Conservation (phyloP, 768 basidiomycete genomes). For the Hericium alpestre region DNA sequence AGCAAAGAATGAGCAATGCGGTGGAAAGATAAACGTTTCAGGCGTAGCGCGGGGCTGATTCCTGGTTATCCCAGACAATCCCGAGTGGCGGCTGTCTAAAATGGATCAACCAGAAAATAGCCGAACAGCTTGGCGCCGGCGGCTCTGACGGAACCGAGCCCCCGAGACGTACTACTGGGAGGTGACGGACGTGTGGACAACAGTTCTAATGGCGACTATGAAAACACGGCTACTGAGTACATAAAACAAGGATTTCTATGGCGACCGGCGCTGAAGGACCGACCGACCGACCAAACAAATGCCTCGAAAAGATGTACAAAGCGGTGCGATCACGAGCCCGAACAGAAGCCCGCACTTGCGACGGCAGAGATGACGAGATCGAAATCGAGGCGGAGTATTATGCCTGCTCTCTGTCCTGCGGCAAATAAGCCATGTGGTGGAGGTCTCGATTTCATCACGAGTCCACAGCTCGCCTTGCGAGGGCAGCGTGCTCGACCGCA, state of each 20-base stretch:
- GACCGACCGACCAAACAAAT: background rate
- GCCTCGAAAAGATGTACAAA: background rate
- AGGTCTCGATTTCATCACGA: background rate
- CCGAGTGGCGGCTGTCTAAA: background rate
- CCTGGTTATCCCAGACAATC: background rate
- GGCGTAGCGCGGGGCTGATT: background rate
- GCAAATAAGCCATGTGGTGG: background rate
- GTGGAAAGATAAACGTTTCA: background rate
- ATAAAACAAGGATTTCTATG: background rate
- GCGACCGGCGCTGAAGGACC: background rate
- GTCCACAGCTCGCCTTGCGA: background rate
- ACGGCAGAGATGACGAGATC: no score
- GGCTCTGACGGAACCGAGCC: background rate
- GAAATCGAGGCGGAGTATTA: no score
- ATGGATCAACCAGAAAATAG: background rate
- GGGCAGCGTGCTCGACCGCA: background rate
- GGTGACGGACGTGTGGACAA: background rate
- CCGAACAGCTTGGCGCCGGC: background rate
- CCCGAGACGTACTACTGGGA: background rate
- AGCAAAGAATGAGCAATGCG: background rate
- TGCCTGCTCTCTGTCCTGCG: background rate
- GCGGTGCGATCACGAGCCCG: background rate
- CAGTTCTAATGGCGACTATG: background rate
- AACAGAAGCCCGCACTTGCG: no score
- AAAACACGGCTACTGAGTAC: background rate